These are phyloP conservation scores for Nicotiana paniculata DNA, from an alignment of 257 asterid genomes.

Conservation along the genomic window DNA sequence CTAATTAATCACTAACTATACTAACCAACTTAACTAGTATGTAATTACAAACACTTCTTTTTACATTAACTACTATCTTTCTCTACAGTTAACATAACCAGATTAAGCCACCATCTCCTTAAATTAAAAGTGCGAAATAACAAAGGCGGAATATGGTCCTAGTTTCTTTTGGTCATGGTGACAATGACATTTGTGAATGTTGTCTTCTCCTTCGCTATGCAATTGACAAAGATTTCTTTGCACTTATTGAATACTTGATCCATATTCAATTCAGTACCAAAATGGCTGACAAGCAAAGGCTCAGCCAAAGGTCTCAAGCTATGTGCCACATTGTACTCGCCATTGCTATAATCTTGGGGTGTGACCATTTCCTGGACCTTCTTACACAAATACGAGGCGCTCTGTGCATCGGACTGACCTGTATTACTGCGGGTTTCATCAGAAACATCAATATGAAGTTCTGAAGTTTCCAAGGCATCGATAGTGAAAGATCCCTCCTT, in stretches of 20 bases:
- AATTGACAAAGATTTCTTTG: constrained; percentile 1
- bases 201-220: constrained; percentile 13
- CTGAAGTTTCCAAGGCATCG: constrained; percentile 26
- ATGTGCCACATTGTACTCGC: constrained; percentile 23
- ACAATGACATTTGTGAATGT: constrained; percentile 14
- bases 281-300: constrained; percentile 46
- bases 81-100: too few species aligned
- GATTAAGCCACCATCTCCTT: too few species aligned
- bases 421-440: background rate
- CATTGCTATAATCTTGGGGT: too few species aligned
- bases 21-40: too few species aligned
- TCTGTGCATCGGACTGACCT: too few species aligned
- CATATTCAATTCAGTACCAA: constrained; percentile 27
- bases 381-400: too few species aligned
- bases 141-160: background rate
- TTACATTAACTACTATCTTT: too few species aligned
- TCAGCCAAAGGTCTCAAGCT: constrained; percentile 60
- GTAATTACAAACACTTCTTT: too few species aligned
- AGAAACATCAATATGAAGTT: constrained; percentile 31
- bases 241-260: constrained; percentile 36
- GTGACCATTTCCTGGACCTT: too few species aligned
- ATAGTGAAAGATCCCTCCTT: constrained; percentile 52
- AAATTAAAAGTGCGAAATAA: too few species aligned
- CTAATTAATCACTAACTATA: too few species aligned
- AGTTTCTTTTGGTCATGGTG: background rate